Conservation (phyloP, 345 rosid genomes). For the Eucalyptus pauciflora region DNA sequence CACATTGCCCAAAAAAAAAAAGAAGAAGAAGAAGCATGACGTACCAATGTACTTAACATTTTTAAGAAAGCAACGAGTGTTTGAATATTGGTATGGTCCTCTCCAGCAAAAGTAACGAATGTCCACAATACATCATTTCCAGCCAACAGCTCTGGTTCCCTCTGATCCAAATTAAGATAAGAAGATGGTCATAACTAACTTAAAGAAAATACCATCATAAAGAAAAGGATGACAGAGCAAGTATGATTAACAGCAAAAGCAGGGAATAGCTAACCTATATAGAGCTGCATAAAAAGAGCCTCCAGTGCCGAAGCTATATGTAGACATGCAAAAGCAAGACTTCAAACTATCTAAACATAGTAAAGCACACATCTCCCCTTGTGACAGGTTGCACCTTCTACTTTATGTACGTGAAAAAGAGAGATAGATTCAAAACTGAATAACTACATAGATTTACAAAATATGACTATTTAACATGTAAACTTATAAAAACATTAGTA, state of each 20-base stretch:
- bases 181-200: neutral
- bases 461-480: neutral
- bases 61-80: constrained; percentile 93
- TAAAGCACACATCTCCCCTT: neutral
- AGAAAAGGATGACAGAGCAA: neutral
- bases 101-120: constrained; percentile 95
- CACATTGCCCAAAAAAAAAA: neutral
- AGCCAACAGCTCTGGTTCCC: constrained; percentile 80
- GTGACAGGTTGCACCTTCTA: neutral
- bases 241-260: neutral
- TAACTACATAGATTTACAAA: neutral
- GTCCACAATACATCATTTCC: constrained; percentile 98
- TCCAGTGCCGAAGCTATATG: neutral
- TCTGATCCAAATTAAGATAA: constrained; percentile 31
- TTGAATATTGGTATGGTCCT: constrained; percentile 90
- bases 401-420: neutral
- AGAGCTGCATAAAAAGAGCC: neutral
- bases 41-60: constrained; percentile 93
- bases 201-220: neutral
- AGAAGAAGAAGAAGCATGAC: neutral
- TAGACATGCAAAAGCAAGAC: neutral
- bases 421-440: neutral
- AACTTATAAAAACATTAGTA: neutral
- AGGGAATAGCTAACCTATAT: neutral
- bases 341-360: neutral